phyloP scores from a whole-genome alignment of 345 rosid genomes.

The Gynandropsis gynandra region DNA sequence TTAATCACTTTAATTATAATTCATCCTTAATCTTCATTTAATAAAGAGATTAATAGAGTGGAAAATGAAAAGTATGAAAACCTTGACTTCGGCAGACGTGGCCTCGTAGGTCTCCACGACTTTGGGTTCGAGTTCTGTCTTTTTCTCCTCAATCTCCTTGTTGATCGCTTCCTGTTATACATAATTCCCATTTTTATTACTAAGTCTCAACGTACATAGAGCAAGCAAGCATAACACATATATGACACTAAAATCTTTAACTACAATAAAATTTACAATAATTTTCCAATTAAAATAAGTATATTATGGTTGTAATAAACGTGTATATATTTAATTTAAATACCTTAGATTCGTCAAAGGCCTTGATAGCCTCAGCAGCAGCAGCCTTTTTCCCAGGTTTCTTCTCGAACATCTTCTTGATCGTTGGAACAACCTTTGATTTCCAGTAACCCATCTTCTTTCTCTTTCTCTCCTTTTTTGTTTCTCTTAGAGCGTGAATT shows the following conservation, averaged over 20 bases:
- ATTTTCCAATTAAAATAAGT: no score
- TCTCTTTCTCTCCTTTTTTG: no score
- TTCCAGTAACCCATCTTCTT: conserved; percentile 68
- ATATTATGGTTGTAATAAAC: neutral
- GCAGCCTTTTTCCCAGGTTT: conserved; percentile 47
- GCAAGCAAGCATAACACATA: no score
- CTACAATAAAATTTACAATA: no score
- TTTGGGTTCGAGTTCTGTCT: conserved; percentile 65
- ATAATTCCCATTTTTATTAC: no score
- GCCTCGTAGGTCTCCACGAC: conserved; percentile 70
- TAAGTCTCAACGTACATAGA: no score
- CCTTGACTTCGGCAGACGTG: conserved; percentile 69
- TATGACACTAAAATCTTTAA: no score
- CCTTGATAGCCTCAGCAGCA: conserved; percentile 56
- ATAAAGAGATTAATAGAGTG: neutral
- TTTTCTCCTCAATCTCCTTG: conserved; percentile 78
- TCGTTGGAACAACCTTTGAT: conserved; percentile 66
- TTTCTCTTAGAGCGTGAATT: no score
- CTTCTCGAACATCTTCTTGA: conserved; percentile 71
- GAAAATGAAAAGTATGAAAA: conserved; percentile 11
- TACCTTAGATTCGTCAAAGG: conserved; percentile 57
- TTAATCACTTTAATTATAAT: neutral
- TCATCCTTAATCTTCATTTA: neutral
- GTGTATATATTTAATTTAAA: neutral
- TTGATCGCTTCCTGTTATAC: conserved; percentile 47